These are phyloP conservation scores for Piedraia hortae DNA, from an alignment of 2,329 filamentous ascomycete species.

Conservation along the genomic window DNA sequence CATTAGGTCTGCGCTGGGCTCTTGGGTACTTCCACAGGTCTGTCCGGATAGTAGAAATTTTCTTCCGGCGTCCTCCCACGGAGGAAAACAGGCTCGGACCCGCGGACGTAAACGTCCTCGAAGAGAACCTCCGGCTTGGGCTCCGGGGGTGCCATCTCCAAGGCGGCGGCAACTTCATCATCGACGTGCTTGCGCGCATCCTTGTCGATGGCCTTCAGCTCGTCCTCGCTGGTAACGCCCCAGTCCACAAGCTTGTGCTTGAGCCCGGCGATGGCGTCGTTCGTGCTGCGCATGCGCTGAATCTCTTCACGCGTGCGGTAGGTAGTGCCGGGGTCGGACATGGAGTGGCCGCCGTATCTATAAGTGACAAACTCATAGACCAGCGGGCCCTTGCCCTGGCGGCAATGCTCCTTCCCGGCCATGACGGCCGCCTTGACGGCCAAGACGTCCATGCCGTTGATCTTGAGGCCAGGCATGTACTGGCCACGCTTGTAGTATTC, in stretches of 20 bases:
- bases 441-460: constrained; percentile 98
- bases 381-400: constrained; percentile 63
- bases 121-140: constrained; percentile 57
- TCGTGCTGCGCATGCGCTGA: constrained; percentile 95
- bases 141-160: constrained; percentile 64
- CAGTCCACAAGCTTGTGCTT: constrained; percentile 97
- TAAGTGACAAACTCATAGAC: constrained; percentile 98
- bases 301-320: constrained; percentile 98
- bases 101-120: constrained; percentile 86
- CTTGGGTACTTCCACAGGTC: constrained; percentile 8
- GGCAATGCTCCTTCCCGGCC: constrained; percentile 74
- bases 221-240: constrained; percentile 71
- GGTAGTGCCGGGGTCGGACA: constrained; percentile 97
- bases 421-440: constrained; percentile 89
- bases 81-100: constrained; percentile 67
- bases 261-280: constrained; percentile 90
- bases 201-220: constrained; percentile 92
- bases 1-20: constrained; percentile 8
- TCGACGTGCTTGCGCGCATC: constrained; percentile 64
- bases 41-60: constrained; percentile 45
- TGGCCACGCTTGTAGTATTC: constrained; percentile 99
- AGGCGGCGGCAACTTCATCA: constrained; percentile 67
- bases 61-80: constrained; percentile 72
- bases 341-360: constrained; percentile 96
- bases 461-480: constrained; percentile 97